Percentiles rank a stretch among this genome's conserved stretches.
Evolutionary conservation across 2,329 filamentous ascomycete species (phyloP).

Genomic region (Leptographium procerum): DNA sequence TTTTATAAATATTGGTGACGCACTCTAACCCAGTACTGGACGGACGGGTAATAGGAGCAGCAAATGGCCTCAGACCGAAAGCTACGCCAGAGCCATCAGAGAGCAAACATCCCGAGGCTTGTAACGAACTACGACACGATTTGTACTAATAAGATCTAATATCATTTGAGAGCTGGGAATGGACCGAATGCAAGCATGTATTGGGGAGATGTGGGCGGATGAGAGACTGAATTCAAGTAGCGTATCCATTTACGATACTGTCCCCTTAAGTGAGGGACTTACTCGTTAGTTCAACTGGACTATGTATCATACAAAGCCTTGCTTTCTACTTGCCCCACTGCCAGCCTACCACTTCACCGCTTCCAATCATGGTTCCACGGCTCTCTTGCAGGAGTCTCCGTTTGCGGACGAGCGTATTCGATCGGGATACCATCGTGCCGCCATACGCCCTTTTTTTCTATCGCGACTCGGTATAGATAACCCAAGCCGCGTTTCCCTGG

Average conservation of each 20-base stretch:
- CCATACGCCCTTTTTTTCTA: constrained; percentile 84
- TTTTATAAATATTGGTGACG: constrained; percentile 50
- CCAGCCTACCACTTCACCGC: constrained; percentile 27
- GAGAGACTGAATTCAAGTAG: background rate
- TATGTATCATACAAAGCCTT: background rate
- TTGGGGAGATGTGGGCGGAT: background rate
- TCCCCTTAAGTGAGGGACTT: background rate
- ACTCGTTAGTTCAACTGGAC: no score
- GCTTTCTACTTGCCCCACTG: background rate
- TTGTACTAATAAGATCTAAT: constrained; percentile 1
- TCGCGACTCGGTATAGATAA: constrained; percentile 72
- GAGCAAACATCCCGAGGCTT: background rate
- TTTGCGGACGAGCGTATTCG: constrained; percentile 79
- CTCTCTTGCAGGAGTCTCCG: constrained; percentile 64
- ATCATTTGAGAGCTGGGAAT: background rate
- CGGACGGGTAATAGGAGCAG: background rate
- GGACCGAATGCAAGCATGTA: background rate
- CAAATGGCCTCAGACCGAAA: background rate
- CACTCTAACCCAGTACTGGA: background rate
- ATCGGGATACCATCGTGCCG: constrained; percentile 65
- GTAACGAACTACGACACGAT: background rate
- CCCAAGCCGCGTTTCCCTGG: constrained; percentile 50
- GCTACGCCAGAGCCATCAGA: background rate
- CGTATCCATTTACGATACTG: background rate
- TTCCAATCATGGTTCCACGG: constrained; percentile 96